phyloP scores from a whole-genome alignment of 768 basidiomycete genomes.

The Leccinum ochraceum region DNA sequence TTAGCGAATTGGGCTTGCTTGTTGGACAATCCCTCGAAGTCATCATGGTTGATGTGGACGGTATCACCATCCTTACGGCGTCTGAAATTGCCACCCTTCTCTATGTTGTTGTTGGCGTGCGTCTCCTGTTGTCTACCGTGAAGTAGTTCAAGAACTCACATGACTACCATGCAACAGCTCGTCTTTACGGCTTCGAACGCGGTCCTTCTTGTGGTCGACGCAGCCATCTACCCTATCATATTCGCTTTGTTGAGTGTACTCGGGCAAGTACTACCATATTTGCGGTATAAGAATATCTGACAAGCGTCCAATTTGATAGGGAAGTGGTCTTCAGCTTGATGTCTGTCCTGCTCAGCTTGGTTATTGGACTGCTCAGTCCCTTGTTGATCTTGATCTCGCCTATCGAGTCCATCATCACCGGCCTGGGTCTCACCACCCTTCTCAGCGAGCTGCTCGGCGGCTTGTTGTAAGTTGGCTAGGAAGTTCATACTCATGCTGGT shows the following conservation, averaged over 20 bases:
- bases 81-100: slow-evolving; percentile 13
- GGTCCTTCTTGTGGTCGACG: slow-evolving; percentile 13
- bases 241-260: neutral
- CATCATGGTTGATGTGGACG: slow-evolving; percentile 12
- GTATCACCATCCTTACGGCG: neutral
- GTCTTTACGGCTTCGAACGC: slow-evolving; percentile 4
- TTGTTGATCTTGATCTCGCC: slow-evolving; percentile 9
- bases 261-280: neutral
- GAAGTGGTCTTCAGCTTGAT: slow-evolving; percentile 10
- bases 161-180: slow-evolving; percentile 8
- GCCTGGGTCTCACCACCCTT: slow-evolving; percentile 4
- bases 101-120: slow-evolving; percentile 1
- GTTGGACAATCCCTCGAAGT: neutral
- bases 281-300: neutral
- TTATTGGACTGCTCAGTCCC: slow-evolving; percentile 4
- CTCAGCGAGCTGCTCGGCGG: slow-evolving; percentile 5
- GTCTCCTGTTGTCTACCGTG: neutral
- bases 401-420: slow-evolving; percentile 9
- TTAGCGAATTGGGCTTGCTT: slow-evolving; percentile 7
- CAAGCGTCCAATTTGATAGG: neutral
- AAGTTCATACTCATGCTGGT: too few species aligned
- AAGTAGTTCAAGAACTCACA: neutral
- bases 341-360: slow-evolving; percentile 3
- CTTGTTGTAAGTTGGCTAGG: slow-evolving; percentile 5
- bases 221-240: neutral